Evolutionary conservation across 2,329 filamentous ascomycete species (phyloP).

Genomic region (Botryotinia convoluta): DNA sequence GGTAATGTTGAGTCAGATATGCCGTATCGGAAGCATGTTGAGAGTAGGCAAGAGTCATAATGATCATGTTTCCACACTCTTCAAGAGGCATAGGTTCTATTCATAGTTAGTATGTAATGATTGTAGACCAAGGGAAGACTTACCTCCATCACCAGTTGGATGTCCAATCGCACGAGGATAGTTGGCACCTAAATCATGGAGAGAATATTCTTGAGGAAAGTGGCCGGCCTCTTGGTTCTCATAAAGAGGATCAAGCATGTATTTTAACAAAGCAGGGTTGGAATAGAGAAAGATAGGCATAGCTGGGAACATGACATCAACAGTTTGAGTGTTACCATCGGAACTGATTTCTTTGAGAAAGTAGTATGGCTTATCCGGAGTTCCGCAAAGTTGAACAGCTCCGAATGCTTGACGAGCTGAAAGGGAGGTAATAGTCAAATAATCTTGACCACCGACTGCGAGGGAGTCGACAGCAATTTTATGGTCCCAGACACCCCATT

Average conservation of each 20-base stretch:
- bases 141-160: constrained; percentile 59
- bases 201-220: constrained; percentile 67
- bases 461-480: constrained; percentile 66
- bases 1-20: constrained; percentile 65
- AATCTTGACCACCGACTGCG: constrained; percentile 68
- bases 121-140: not conserved
- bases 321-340: constrained; percentile 82
- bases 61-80: constrained; percentile 79
- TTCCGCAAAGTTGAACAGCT: constrained; percentile 70
- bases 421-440: constrained; percentile 72
- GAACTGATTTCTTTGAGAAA: constrained; percentile 91
- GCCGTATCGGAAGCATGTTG: constrained; percentile 52
- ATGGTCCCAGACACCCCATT: constrained; percentile 64
- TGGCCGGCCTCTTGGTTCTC: constrained; percentile 66
- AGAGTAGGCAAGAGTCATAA: constrained; percentile 72
- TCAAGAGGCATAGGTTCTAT: constrained; percentile 72
- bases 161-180: constrained; percentile 72
- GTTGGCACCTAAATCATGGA: constrained; percentile 68
- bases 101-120: not conserved
- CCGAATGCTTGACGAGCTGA: constrained; percentile 80
- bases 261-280: constrained; percentile 61
- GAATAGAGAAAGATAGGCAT: constrained; percentile 82
- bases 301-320: constrained; percentile 83
- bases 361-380: constrained; percentile 65
- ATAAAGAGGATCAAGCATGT: constrained; percentile 61